Evolutionary conservation across 2,329 filamentous ascomycete genomes (phyloP), one percentile per base, ranked within the genome.

Genomic region (Colletotrichum sp.): DNA sequence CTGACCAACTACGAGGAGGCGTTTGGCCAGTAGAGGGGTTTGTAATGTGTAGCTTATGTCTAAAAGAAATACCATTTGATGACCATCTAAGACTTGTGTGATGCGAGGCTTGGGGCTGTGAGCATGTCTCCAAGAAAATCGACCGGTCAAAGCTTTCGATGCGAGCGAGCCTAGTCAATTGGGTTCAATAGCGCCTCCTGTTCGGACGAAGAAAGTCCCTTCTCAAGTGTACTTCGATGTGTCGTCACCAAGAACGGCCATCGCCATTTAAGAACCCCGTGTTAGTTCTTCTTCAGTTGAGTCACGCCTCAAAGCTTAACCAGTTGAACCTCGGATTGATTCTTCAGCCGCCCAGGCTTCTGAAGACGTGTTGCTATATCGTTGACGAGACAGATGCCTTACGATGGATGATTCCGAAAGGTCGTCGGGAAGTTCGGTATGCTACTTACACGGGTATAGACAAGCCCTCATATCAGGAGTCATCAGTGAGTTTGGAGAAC

Each of bases 1-100:
- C 88, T 96, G 86, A 92, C 92, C 65, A 89, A 91, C 78, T 95
- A 91, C 80, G 93, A 94, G 79, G 91, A 94, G 83, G 91, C 86
- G 5, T 95, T 95, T 81, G 92, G 91, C 43, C 83, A 86, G 30
- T 90, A 79, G 77, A 5, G 27, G 43, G 16, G 4, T 1, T 18
- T 73, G 43, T 52, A 68, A 68, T 60, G 28, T 65, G 73, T 60
- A 62, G 72, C 62, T 52, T 12, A 10, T 61, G 66, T 25, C 61
- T 10, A 43, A 55, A 75, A 71, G 32, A 68, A 75, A 72, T 64
- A 61, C 73, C 69, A 75, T 30, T 61, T 67, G 43, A 71, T 67
- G 72, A 10, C 39, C 32, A 27, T 43, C 15, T 22, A 55, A n/a
- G 43, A 18, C 43, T 48, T 16, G 48, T 25, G 48, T n/a, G n/a